Conservation (phyloP, 1,139 yeast genomes). For the Yamadazyma friedrichii region DNA sequence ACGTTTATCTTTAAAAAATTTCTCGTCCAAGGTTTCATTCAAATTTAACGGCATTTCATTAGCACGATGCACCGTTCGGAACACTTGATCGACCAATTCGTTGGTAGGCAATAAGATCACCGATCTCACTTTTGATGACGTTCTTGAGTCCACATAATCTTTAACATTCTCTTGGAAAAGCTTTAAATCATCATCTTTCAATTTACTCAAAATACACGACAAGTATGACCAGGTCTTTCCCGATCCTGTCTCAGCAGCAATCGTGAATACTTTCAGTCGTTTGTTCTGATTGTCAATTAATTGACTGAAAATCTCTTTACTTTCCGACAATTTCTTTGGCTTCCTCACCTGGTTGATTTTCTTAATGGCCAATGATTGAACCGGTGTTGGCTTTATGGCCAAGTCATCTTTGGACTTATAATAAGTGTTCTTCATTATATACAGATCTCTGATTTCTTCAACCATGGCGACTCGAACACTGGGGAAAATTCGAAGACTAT, state of each 20-base stretch:
- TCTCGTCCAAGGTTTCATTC: slow-evolving; percentile 14
- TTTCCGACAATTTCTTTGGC: slow-evolving; percentile 16
- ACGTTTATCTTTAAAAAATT: slow-evolving; percentile 16
- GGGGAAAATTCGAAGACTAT: slow-evolving; percentile 64
- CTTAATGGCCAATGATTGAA: slow-evolving; percentile 45
- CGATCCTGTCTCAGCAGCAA: slow-evolving; percentile 96
- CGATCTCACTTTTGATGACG: slow-evolving; percentile 53
- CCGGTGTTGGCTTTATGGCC: slow-evolving; percentile 39
- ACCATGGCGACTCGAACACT: slow-evolving; percentile 63
- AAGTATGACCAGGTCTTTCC: slow-evolving; percentile 95
- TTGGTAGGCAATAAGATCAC: slow-evolving; percentile 84
- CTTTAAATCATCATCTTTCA: slow-evolving; percentile 53
- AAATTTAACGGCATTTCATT: slow-evolving; percentile 26
- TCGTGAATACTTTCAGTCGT: slow-evolving; percentile 61
- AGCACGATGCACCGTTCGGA: slow-evolving; percentile 46
- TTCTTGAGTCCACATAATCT: slow-evolving; percentile 29
- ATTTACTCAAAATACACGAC: slow-evolving; percentile 67
- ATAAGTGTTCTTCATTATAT: slow-evolving; percentile 39
- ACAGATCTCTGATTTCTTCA: slow-evolving; percentile 54
- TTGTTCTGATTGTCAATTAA: slow-evolving; percentile 31
- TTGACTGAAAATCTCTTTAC: slow-evolving; percentile 25
- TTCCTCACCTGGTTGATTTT: slow-evolving; percentile 40
- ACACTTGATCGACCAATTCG: slow-evolving; percentile 83
- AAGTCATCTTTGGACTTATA: slow-evolving; percentile 30
- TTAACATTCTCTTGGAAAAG: slow-evolving; percentile 25